Evolutionary conservation across 129 eudicot species (phyloP).

Genomic region (Lactuca sativa): DNA sequence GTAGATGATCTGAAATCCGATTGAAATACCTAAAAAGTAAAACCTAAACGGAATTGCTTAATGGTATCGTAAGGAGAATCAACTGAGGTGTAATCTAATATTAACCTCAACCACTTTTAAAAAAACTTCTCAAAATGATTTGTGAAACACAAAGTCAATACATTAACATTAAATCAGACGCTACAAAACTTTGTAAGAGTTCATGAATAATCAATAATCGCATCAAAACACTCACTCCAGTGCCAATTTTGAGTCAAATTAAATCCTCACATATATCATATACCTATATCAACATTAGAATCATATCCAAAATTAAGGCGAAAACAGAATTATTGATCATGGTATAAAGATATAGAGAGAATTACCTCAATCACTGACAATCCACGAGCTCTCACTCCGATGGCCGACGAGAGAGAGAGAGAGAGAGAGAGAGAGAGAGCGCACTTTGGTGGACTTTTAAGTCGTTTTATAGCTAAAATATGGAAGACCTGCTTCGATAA

Average conservation of each 20-base stretch:
- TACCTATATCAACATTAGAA: neutral
- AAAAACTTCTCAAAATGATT: constrained; percentile 4
- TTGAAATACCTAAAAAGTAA: constrained; percentile 3
- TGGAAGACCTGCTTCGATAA: constrained; percentile 10
- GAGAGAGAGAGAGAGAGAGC: constrained; percentile 5
- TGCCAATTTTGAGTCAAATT: constrained; percentile 3
- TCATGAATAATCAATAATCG: neutral
- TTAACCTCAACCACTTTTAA: constrained; percentile 15
- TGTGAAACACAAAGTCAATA: constrained; percentile 17
- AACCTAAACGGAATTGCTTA: constrained; percentile 3
- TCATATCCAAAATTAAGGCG: neutral
- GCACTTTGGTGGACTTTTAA: constrained; percentile 24
- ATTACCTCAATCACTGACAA: constrained; percentile 23
- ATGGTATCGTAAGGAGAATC: neutral
- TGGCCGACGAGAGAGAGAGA: constrained; percentile 5
- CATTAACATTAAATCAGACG: constrained; percentile 10
- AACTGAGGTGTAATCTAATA: neutral
- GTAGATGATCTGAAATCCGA: constrained; percentile 16
- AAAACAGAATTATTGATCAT: neutral
- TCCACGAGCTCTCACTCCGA: constrained; percentile 2
- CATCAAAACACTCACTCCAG: constrained; percentile 10
- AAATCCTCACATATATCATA: neutral
- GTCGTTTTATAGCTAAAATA: constrained; percentile 28
- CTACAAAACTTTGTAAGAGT: neutral
- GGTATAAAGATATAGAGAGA: neutral